Percentiles rank a stretch among this genome's conserved stretches.
Conservation (phyloP, 768 basidiomycete genomes). For the Chalciporus sphaerocephalus region DNA sequence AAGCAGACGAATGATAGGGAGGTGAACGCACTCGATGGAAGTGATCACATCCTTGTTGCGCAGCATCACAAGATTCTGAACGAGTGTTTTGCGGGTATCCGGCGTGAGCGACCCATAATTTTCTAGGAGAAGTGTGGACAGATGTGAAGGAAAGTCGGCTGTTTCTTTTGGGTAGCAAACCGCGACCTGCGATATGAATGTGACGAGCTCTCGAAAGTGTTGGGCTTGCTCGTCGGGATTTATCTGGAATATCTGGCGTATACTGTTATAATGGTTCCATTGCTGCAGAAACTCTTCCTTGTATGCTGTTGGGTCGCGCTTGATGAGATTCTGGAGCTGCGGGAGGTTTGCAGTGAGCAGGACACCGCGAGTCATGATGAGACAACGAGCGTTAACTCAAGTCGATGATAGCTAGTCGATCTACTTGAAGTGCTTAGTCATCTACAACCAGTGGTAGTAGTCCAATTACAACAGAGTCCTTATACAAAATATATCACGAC, state of each 20-base stretch:
- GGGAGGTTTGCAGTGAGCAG: constrained; percentile 87
- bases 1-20: neutral
- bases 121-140: constrained; percentile 75
- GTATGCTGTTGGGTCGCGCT: constrained; percentile 85
- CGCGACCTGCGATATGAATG: constrained; percentile 82
- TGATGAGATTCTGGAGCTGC: constrained; percentile 94
- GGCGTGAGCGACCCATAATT: constrained; percentile 69
- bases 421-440: constrained; percentile 20
- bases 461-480: neutral
- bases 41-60: constrained; percentile 90
- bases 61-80: constrained; percentile 90
- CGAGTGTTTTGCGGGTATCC: constrained; percentile 78
- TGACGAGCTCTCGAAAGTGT: constrained; percentile 81
- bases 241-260: constrained; percentile 77
- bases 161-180: constrained; percentile 89
- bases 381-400: neutral
- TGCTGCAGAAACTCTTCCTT: constrained; percentile 95
- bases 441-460: constrained; percentile 3
- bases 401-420: neutral
- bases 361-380: constrained; percentile 57
- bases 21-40: constrained; percentile 74
- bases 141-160: constrained; percentile 73
- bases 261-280: constrained; percentile 91
- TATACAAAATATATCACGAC: neutral
- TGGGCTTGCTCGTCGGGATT: constrained; percentile 82